Base-by-base conservation (phyloP, 495 filamentous ascomycete genomes). In the Aspergillus wentii region DNA sequence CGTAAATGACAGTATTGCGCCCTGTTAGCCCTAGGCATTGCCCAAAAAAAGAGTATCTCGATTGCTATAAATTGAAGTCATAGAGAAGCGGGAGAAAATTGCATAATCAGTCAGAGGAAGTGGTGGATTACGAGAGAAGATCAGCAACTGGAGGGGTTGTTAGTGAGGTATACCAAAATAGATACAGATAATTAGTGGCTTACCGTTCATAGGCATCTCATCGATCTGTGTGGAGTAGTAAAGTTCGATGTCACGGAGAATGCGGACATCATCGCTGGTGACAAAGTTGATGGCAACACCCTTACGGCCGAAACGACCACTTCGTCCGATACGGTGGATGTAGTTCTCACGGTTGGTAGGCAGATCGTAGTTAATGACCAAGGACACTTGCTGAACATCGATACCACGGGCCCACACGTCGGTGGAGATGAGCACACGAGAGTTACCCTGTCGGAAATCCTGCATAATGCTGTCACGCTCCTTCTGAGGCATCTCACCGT, bases 251-350 rank as follows among this genome's bases (percentile, higher is more conserved):
- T 99, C 92, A 49, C 92, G 80, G 55, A 99, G 74, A 60, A 99
- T 99, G 49, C 94, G 82, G 33, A 99, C 92, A 60, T 99, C 92
- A 45, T 99, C 92, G 56, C 78, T 87, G 1, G 92, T 99, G 40
- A 99, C 92, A 48, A 99, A 99, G 72, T 99, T 99, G 75, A 99
- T 99, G 8, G 92, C 92, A 49, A 99, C 92, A 75, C 92, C 92
- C 73, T 99, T 99, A 33, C 92, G 78, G 45, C 92, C 92, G 65
- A 99, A 99, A 49, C 92, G 82, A 56, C 92, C 92, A 61, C 85
- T 85, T 59, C 92, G 82, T 62, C 92, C 92, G 54, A 99, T 99
- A 48, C 92, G 80, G 66, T 99, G 92, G 61, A 99, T 97, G 65
- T 99, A 99, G 69, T 99, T 99, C 68, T 99, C 92, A 78, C 92